Base-by-base conservation (phyloP, 345 rosid species). In the Noccaea bulbosa region DNA sequence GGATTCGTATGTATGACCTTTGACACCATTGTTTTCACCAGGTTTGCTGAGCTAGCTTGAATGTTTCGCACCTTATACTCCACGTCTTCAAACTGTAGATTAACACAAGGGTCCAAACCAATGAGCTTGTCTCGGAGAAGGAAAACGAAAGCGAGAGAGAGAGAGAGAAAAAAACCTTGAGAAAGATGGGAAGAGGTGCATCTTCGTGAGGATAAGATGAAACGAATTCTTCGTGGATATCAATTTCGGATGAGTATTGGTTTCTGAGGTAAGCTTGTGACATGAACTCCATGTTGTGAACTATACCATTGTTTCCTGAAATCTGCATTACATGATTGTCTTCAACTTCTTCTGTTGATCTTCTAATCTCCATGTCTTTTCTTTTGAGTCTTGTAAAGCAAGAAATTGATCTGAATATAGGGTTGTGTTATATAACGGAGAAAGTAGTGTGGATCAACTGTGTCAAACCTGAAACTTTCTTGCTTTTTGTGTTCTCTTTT, bases 31-130 rank as follows among this genome's bases (percentile, higher is more conserved):
- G 88, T 82, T 76, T 85, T 84, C 57, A 89, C 89, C 5, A 87
- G 84, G 56, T 86, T 91, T 34, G 44, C 67, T 7, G 83, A 66
- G 6, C 81, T 80, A 6, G 76, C 83, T 14, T 57, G 70, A 44
- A 68, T 67, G 34, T 57, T 83, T 75, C 77, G 85, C 74, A 88
- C 98, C 83, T 79, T 91, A 48, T 72, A 91, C 80, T 80, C 92
- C 55, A 89, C 90, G 78, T 89, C 95, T 84, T 91, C 96, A 81
- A 94, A 91, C 99, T 94, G 79, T 77, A 82, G 14, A 37, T 52
- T 9, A 51, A 60, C 24, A 27, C 2, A 27, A 27, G 4, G 30
- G 3, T 27, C 4, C 30, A 27, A 22, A 58, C 15, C 38, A 65
- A 16, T 74, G 51, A 74, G 44, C 27, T 11, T 50, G 4, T 66